phyloP scores from a whole-genome alignment of 768 basidiomycete genomes.

The Lyophyllum shimeji region DNA sequence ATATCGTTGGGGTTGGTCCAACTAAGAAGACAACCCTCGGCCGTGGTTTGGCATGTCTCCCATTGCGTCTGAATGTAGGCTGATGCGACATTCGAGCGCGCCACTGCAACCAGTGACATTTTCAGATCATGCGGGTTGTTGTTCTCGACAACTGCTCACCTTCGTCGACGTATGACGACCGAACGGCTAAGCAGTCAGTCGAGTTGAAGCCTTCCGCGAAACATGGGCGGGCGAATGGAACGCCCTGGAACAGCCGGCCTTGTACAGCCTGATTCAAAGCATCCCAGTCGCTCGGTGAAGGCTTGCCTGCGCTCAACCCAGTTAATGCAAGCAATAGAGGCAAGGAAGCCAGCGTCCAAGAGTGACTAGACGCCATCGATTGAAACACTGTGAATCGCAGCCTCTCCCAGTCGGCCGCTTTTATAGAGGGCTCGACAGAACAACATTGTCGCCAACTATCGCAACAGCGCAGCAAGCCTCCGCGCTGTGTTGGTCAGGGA shows the following conservation, averaged over 20 bases:
- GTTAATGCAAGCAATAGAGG: background rate
- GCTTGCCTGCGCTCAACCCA: background rate
- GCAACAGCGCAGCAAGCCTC: too few species aligned
- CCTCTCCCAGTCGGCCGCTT: background rate
- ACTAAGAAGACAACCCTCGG: constrained; percentile 48
- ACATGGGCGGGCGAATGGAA: constrained; percentile 23
- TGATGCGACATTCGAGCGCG: constrained; percentile 20
- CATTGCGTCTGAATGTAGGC: constrained; percentile 43
- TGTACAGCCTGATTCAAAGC: constrained; percentile 10
- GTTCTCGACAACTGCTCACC: background rate
- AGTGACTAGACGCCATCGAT: background rate
- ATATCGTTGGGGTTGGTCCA: constrained; percentile 29
- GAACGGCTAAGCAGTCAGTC: constrained; percentile 12
- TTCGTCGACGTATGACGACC: constrained; percentile 19
- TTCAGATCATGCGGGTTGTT: constrained; percentile 8
- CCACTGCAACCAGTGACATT: background rate
- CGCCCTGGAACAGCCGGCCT: constrained; percentile 16
- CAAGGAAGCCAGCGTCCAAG: background rate
- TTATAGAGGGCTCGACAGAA: too few species aligned
- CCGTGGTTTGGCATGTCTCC: constrained; percentile 53
- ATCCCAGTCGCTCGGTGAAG: constrained; percentile 15
- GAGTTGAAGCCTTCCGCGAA: constrained; percentile 19
- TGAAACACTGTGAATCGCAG: background rate
- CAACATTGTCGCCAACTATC: too few species aligned
- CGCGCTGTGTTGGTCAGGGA: too few species aligned